Conservation (phyloP, 306 rosid genomes). For the Astragalus glycyphyllos region DNA sequence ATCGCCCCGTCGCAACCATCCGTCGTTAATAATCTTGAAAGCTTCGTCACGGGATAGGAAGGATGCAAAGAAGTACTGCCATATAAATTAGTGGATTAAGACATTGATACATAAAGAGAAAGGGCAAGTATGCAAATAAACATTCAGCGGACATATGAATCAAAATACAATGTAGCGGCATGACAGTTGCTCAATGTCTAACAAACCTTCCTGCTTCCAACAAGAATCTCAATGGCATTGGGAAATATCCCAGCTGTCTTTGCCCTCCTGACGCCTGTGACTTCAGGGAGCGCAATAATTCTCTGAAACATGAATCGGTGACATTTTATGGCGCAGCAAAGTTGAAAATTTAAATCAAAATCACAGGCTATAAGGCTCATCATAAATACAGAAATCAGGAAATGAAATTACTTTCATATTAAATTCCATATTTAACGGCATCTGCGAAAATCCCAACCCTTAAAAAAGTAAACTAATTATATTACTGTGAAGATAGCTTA, state of each 20-base stretch:
- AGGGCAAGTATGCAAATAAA: not conserved
- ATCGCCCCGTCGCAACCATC: conserved; percentile 67
- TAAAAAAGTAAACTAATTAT: conserved; percentile 17
- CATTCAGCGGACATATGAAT: conserved; percentile 26
- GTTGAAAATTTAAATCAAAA: conserved; percentile 37
- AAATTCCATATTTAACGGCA: conserved; percentile 26
- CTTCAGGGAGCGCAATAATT: conserved; percentile 80
- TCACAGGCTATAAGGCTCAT: not conserved
- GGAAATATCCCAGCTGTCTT: conserved; percentile 97
- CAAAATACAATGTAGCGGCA: conserved; percentile 34
- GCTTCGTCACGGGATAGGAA: conserved; percentile 97
- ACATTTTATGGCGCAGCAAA: conserved; percentile 19
- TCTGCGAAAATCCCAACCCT: conserved; percentile 21
- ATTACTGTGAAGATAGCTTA: not conserved
- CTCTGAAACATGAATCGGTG: conserved; percentile 62
- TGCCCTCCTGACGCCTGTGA: conserved; percentile 83
- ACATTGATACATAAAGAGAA: conserved; percentile 40
- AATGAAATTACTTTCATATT: conserved; percentile 13
- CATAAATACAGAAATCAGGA: conserved; percentile 24
- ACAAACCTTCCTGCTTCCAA: conserved; percentile 76
- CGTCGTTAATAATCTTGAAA: conserved; percentile 76
- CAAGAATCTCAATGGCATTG: conserved; percentile 88
- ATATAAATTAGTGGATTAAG: conserved; percentile 44
- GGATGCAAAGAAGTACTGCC: conserved; percentile 92
- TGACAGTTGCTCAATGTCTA: conserved; percentile 25